Base-by-base conservation (phyloP, 2,329 filamentous ascomycete species). In the Coniochaeta hoffmannii region DNA sequence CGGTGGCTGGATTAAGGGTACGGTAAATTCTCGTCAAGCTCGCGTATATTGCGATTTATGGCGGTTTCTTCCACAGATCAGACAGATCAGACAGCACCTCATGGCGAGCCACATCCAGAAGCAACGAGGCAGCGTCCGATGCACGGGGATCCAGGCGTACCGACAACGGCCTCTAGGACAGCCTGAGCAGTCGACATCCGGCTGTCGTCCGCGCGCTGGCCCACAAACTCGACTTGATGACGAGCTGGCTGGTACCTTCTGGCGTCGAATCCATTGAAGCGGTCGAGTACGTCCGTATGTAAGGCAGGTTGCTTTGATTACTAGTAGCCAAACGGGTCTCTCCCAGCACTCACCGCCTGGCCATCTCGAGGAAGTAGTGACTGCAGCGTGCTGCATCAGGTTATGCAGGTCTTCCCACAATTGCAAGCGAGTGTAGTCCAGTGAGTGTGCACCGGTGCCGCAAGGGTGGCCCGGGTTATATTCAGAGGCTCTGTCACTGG, bases 331-430 rank as follows among this genome's bases (percentile, higher is more conserved):
- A 50, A 50, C 49, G 49, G 49, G 28, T 50, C 49, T 26, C 9
- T 32, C 49, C 49, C 49, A 50, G 49, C 49, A 50, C 49, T 50
- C 49, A 50, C 49, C 49, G 49, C 49, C 49, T 50, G n/a, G 49
- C 28, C 28, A n/a, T n/a, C 49, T 50, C 31, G 28, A 50, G 49
- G 41, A 46, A 46, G 15, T 46, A 46, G 41, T 28, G 41, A 46
- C 41, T 46, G 41, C 41, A 46, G 41, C 26, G 41, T 19, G 11
- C 41, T 46, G 41, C 41, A 46, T 24, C 41, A 26, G 41, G 24
- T 19, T 22, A 46, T 46, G 41, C 41, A 46, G 24, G 22, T 46
- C 41, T 46, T 46, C 10, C 41, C 41, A 46, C 41, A n/a, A 5
- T 46, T 22, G 7, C 41, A 28, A 28, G 22, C 15, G 41, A 15